Conservation (phyloP, 164 flowering plant species). For the Sedum album region DNA sequence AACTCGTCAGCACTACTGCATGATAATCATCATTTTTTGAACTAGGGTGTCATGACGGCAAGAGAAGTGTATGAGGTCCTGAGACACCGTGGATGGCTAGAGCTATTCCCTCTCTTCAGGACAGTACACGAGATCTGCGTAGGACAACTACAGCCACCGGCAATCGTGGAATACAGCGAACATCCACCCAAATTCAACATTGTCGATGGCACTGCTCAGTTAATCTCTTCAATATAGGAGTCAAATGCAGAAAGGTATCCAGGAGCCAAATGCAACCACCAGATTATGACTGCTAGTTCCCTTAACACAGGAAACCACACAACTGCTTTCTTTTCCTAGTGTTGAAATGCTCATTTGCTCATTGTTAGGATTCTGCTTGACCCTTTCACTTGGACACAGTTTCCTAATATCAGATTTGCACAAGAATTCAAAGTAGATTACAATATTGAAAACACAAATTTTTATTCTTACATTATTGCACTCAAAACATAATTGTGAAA, state of each 20-base stretch:
- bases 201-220: conserved; percentile 24
- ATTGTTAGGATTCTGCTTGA: neutral
- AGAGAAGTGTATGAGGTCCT: conserved; percentile 80
- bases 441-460: neutral
- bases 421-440: no score
- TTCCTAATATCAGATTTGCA: no score
- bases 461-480: neutral
- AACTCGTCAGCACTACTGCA: neutral
- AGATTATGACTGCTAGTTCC: neutral
- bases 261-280: neutral
- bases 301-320: neutral
- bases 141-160: conserved; percentile 70
- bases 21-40: neutral
- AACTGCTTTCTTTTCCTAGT: neutral
- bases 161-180: conserved; percentile 63
- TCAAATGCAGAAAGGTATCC: neutral
- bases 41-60: conserved; percentile 89
- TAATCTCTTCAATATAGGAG: conserved; percentile 1
- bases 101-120: conserved; percentile 72
- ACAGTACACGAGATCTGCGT: conserved; percentile 77
- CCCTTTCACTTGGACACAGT: no score
- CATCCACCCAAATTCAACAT: conserved; percentile 27
- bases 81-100: conserved; percentile 74
- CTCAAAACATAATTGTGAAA: neutral
- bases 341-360: neutral